These are phyloP conservation scores for Talaromyces wortmannii DNA, from an alignment of 495 filamentous ascomycete genomes.

Conservation along the genomic window DNA sequence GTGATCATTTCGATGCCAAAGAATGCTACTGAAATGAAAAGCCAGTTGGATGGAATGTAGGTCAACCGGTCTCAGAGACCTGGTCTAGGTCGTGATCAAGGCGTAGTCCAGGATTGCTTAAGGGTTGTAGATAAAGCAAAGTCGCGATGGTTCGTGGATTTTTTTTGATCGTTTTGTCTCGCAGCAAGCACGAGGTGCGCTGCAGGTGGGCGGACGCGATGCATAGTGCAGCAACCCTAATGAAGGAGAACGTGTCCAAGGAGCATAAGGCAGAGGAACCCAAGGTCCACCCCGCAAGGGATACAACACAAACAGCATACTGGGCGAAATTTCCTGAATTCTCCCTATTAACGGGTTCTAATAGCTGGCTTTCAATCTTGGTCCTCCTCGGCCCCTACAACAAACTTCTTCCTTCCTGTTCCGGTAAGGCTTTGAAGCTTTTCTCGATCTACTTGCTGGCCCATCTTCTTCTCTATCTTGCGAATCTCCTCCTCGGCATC, in stretches of 20 bases:
- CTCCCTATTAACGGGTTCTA: neutral
- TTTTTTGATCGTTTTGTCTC: neutral
- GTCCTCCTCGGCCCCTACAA: constrained; percentile 65
- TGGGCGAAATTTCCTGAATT: neutral
- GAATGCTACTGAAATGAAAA: constrained; percentile 19
- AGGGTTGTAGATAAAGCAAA: neutral
- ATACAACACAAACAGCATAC: constrained; percentile 1
- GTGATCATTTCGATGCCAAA: constrained; percentile 10
- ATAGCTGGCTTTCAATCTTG: constrained; percentile 31
- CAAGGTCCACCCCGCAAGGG: constrained; percentile 5
- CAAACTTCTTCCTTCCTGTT: constrained; percentile 79
- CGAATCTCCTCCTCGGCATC: constrained; percentile 94
- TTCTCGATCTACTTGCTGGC: constrained; percentile 79
- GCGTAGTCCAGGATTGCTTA: neutral
- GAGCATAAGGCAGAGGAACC: constrained; percentile 2
- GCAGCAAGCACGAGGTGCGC: constrained; percentile 3
- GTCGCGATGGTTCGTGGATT: neutral
- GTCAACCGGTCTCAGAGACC: constrained; percentile 2
- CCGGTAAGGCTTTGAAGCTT: constrained; percentile 81
- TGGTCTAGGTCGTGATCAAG: constrained; percentile 6
- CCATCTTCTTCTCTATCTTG: constrained; percentile 92
- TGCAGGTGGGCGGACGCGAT: neutral
- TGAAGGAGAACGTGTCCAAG: constrained; percentile 7
- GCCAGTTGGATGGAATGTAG: constrained; percentile 29
- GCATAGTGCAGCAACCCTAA: constrained; percentile 7